Base-by-base conservation (phyloP, 495 filamentous ascomycete species). In the Daldinia grandis region DNA sequence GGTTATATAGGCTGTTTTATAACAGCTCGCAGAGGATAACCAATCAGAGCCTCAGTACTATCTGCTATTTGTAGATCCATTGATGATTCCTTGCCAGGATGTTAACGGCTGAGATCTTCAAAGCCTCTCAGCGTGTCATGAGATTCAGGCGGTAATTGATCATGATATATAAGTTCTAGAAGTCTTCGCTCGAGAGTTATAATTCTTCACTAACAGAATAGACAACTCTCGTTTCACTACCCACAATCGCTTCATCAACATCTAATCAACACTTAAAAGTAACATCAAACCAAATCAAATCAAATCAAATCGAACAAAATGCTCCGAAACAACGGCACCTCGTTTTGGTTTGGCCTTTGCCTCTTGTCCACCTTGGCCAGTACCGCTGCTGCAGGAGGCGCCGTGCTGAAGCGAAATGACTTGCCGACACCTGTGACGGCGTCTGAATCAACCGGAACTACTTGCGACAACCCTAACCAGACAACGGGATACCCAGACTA, bases 401-500 rank as follows among this genome's bases (percentile, higher is more conserved):
- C 57, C 37, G 50, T 37, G 40, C 19, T 61, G 12, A 31, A 42
- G 12, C 60, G 57, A n/a, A 27, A 38, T 21, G 27, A 12, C 27
- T 21, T 19, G 1, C 55, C 70, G 15, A 68, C 70, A 9, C 35
- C 64, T 30, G 68, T 64, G 9, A 58, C 25, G 7, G 14, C 14
- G 7, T n/a, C 59, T 1, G 64, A 40, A 17, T 12, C 69, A 1
- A 61, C 60, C 2, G 31, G n/a, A 8, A 54, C 70, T 17, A 38
- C 60, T 3, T 73, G 70, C 57, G 65, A 68, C 1, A 58, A 62
- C 25, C 64, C 70, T 2, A 68, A 53, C 19, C 61, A 68, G 37
- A 73, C 70, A 1, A 73, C 70, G 0, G 70, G 70, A 0, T 73
- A 75, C 33, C 75, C 72, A 0, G 64, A 77, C 58, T 77, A 75